Base-by-base conservation (phyloP, 2,329 filamentous ascomycete genomes). In the Rachicladosporium sp. region DNA sequence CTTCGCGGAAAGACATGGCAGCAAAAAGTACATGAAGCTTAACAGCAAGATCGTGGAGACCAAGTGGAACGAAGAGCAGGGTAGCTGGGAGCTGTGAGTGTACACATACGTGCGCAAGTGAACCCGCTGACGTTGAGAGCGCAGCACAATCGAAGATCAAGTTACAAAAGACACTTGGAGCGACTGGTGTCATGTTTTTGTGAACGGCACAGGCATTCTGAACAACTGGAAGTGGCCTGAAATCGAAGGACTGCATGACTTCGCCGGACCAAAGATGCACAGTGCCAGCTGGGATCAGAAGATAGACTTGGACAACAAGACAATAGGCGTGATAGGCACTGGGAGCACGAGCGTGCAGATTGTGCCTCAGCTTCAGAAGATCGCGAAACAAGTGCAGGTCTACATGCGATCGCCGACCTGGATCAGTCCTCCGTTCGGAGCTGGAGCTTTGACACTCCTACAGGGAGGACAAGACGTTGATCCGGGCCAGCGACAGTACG, bases 31-130 rank as follows among this genome's bases (percentile, higher is more conserved):
- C 32, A 57, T 71, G 35, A 61, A 62, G 42, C 58, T 70, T 21
- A 57, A 62, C 41, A 63, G 61, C 10, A 58, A 61, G 38, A 65
- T 71, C 1, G 51, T 63, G 27, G 61, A 59, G 40, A 63, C 57
- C 3, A 47, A 42, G 1, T 73, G 69, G 69, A 54, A 68, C 38
- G 44, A 52, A 2, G 23, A 27, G 23, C 23, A 27, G 7, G 23
- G 23, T 2, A 27, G 6, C 23, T 27, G 23, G 23, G 23, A 27
- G 23, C 23, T 27, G 23, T 27, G 23, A 27, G 23, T 27, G 7
- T 6, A 27, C 23, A 6, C 4, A 27, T 27, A 8, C 7, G 51
- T 51, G 9, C 60, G 61, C 2, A 47, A 59, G 3, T 70, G 66
- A 65, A 52, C 50, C 50, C 27, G 46, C 43, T 10, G 29, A 31